Evolutionary conservation across 805 yeast genomes (phyloP).

Genomic region (Metahyphopichia silvanorum): DNA sequence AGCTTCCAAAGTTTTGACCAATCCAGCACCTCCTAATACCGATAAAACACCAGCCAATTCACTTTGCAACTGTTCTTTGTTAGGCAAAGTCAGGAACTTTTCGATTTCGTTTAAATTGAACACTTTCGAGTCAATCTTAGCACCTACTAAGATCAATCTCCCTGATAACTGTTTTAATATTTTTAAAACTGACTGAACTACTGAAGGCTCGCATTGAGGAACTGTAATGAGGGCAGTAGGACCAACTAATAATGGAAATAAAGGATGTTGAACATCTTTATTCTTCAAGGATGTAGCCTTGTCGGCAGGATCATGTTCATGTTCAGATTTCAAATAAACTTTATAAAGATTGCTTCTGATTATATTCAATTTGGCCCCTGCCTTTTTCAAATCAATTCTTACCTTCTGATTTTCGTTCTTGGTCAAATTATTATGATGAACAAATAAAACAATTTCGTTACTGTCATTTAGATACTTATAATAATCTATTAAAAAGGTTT

Average conservation of each 20-base stretch:
- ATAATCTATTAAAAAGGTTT: constrained; percentile 79
- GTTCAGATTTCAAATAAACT: constrained; percentile 71
- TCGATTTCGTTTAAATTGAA: constrained; percentile 52
- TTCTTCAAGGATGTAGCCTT: constrained; percentile 45
- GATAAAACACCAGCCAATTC: constrained; percentile 82
- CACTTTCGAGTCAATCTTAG: constrained; percentile 64
- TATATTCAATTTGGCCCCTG: constrained; percentile 70
- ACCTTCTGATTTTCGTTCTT: constrained; percentile 64
- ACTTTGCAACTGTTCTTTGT: constrained; percentile 66
- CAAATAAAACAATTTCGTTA: constrained; percentile 68
- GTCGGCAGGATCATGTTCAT: constrained; percentile 72
- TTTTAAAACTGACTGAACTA: constrained; percentile 60
- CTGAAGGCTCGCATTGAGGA: constrained; percentile 65
- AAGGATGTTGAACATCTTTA: constrained; percentile 56
- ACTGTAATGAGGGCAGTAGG: constrained; percentile 81
- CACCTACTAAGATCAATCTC: constrained; percentile 79
- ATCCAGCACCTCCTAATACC: constrained; percentile 84
- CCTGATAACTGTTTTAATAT: constrained; percentile 63
- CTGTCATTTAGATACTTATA: constrained; percentile 69
- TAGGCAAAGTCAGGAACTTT: constrained; percentile 70
- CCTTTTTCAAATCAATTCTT: constrained; percentile 56
- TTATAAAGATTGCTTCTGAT: constrained; percentile 68
- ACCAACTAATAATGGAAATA: constrained; percentile 68
- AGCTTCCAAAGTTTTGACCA: constrained; percentile 75
- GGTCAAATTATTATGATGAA: constrained; percentile 80